A percentile compares a stretch with the other conserved stretches of the same genome.
These are phyloP conservation scores for Capronia americana DNA, from an alignment of 2,329 filamentous ascomycete species.

Conservation along the genomic window DNA sequence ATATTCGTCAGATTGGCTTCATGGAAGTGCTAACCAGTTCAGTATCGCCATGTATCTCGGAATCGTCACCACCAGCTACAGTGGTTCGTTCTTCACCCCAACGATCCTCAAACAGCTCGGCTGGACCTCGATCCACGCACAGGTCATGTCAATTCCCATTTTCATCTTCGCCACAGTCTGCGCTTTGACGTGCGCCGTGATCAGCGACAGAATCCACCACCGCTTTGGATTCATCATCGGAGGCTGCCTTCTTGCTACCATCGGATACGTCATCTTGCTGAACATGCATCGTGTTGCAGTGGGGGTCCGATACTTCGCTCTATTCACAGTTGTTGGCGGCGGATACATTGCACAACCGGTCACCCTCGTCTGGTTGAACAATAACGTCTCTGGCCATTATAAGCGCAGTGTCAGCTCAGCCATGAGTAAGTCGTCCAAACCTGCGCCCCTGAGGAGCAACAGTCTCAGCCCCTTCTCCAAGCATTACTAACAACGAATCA, in stretches of 20 bases:
- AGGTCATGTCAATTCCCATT: slow-evolving; percentile 48
- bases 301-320: slow-evolving; percentile 42
- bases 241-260: slow-evolving; percentile 44
- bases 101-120: slow-evolving; percentile 47
- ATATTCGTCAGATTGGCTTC: neutral
- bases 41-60: slow-evolving; percentile 44
- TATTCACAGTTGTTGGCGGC: slow-evolving; percentile 41
- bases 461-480: neutral
- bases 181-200: slow-evolving; percentile 42
- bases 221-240: slow-evolving; percentile 48
- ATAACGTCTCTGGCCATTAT: slow-evolving; percentile 44
- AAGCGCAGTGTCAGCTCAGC: slow-evolving; percentile 43
- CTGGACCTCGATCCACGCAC: slow-evolving; percentile 43
- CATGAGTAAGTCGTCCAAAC: slow-evolving; percentile 27
- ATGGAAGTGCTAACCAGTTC: slow-evolving; percentile 29
- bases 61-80: slow-evolving; percentile 46
- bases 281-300: slow-evolving; percentile 40
- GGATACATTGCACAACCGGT: slow-evolving; percentile 46
- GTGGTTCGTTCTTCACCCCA: slow-evolving; percentile 46
- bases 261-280: slow-evolving; percentile 47
- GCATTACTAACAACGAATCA: neutral
- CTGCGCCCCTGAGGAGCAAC: neutral
- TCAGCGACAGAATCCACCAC: slow-evolving; percentile 44
- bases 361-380: slow-evolving; percentile 41
- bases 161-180: slow-evolving; percentile 44